These are phyloP conservation scores for Gomphus sp. DNA, from an alignment of 1,284 basidiomycete genomes.

Conservation along the genomic window DNA sequence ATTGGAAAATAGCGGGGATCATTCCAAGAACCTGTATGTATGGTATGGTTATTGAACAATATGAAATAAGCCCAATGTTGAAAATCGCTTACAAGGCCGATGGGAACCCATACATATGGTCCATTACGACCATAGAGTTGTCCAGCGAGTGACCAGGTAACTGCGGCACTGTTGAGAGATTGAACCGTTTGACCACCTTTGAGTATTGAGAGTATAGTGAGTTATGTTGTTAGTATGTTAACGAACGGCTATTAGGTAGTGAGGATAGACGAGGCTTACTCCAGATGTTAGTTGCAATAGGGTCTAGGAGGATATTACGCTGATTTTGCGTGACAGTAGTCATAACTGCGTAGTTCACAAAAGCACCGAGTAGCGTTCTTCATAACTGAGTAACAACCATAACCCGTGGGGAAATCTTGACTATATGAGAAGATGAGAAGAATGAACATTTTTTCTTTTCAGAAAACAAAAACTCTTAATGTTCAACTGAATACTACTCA, in stretches of 20 bases:
- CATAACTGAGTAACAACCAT: slow-evolving; percentile 63
- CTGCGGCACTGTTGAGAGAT: slow-evolving; percentile 48
- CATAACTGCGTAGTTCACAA: slow-evolving; percentile 38
- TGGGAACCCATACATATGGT: slow-evolving; percentile 45
- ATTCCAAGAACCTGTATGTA: slow-evolving; percentile 33
- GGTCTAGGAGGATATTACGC: slow-evolving; percentile 40
- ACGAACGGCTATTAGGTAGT: too few relatives aligned
- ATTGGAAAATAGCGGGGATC: slow-evolving; percentile 39
- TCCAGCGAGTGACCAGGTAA: slow-evolving; percentile 57
- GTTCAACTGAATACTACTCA: background rate
- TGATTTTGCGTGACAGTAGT: slow-evolving; percentile 42
- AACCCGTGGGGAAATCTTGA: slow-evolving; percentile 65
- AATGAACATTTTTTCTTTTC: too few relatives aligned
- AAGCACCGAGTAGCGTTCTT: slow-evolving; percentile 49
- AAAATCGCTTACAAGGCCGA: slow-evolving; percentile 25
- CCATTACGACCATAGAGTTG: slow-evolving; percentile 43
- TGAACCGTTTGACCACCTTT: slow-evolving; percentile 35
- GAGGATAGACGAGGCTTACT: slow-evolving; percentile 17
- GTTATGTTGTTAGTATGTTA: background rate
- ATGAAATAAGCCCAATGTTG: background rate
- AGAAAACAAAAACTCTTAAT: too few relatives aligned
- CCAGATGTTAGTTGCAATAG: slow-evolving; percentile 51
- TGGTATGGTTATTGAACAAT: too few relatives aligned
- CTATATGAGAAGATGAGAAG: slow-evolving; percentile 9
- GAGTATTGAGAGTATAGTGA: slow-evolving; percentile 16